These are phyloP conservation scores for Euphorbia schlechtendalii DNA, from an alignment of 441 rosid genomes.

Conservation along the genomic window DNA sequence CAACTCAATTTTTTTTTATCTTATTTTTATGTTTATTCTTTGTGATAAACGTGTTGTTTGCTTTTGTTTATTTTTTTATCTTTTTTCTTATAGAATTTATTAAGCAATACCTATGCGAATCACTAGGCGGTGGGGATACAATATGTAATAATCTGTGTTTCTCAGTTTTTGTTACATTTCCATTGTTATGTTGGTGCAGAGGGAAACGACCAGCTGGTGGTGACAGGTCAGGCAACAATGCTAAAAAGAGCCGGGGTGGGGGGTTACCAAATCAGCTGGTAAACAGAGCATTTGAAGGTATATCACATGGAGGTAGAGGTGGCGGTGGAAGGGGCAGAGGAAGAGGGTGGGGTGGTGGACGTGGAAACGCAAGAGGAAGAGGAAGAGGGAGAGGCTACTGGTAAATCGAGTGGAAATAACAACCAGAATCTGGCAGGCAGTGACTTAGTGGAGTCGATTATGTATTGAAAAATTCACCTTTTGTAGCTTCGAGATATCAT, in stretches of 20 bases:
- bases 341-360: conserved; percentile 45
- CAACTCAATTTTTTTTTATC: conserved; percentile 1
- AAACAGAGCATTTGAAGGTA: conserved; percentile 81
- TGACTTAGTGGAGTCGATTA: too few relatives aligned
- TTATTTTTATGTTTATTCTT: too few relatives aligned
- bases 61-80: too few relatives aligned
- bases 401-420: conserved; percentile 21
- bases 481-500: conserved; percentile 15
- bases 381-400: conserved; percentile 65
- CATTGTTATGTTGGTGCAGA: conserved; percentile 31
- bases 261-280: conserved; percentile 76
- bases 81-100: too few relatives aligned
- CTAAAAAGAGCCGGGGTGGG: conserved; percentile 67
- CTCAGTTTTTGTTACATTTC: background rate
- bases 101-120: background rate
- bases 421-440: conserved; percentile 6
- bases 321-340: conserved; percentile 62
- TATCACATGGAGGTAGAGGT: conserved; percentile 61
- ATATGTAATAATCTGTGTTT: background rate
- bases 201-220: conserved; percentile 60
- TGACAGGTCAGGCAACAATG: conserved; percentile 51
- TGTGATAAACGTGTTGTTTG: too few relatives aligned
- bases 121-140: background rate
- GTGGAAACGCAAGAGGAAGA: conserved; percentile 62
- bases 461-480: conserved; percentile 21